Evolutionary conservation across 2,329 filamentous ascomycete genomes (phyloP).

Genomic region (Dothideomycetes sp.): DNA sequence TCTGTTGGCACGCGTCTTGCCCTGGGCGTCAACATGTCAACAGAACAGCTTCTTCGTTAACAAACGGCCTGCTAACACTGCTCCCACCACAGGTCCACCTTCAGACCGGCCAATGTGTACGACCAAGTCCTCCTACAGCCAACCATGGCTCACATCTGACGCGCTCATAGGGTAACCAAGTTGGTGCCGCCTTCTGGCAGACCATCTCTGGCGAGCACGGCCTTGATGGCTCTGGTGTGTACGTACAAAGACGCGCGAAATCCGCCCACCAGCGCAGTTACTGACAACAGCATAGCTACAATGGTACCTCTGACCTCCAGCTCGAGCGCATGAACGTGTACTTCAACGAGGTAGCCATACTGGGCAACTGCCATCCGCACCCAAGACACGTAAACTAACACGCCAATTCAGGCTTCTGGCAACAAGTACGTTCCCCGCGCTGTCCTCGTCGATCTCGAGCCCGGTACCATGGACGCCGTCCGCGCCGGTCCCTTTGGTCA

Average conservation of each 20-base stretch:
- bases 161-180: slow-evolving; percentile 83
- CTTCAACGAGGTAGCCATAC: slow-evolving; percentile 73
- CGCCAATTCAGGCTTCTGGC: slow-evolving; percentile 58
- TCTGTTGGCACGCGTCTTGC: slow-evolving; percentile 30
- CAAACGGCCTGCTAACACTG: slow-evolving; percentile 41
- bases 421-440: slow-evolving; percentile 99
- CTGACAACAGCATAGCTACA: slow-evolving; percentile 56
- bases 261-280: slow-evolving; percentile 7
- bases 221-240: slow-evolving; percentile 94
- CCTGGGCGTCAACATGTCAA: slow-evolving; percentile 28
- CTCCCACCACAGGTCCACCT: slow-evolving; percentile 76
- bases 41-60: slow-evolving; percentile 13
- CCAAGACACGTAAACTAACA: slow-evolving; percentile 19
- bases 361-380: not conserved
- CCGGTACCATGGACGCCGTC: slow-evolving; percentile 99
- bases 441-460: slow-evolving; percentile 98
- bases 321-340: slow-evolving; percentile 99
- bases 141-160: slow-evolving; percentile 3
- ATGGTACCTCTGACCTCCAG: slow-evolving; percentile 96
- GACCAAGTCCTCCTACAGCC: slow-evolving; percentile 25
- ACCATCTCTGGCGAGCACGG: slow-evolving; percentile 64
- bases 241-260: slow-evolving; percentile 36
- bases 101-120: slow-evolving; percentile 99
- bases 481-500: slow-evolving; percentile 95
- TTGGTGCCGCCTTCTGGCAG: slow-evolving; percentile 97